Percentiles rank a stretch among this genome's conserved stretches.
Evolutionary conservation across 257 asterid species (phyloP).

Genomic region (Fraxinus quadrangulata): DNA sequence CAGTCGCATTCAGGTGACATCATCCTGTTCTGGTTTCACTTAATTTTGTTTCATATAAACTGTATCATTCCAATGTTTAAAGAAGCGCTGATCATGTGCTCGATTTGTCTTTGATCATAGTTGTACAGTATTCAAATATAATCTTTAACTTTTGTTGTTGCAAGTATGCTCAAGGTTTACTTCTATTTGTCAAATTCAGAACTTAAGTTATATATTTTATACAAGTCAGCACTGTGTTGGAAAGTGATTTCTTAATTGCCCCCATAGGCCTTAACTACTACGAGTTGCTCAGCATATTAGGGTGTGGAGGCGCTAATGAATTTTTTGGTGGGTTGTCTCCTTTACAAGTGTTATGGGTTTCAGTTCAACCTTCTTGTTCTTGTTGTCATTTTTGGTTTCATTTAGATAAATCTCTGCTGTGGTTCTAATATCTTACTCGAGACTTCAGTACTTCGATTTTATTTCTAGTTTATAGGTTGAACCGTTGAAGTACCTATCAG

Average conservation of each 20-base stretch:
- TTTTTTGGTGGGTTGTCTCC: not conserved
- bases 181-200: slow-evolving; percentile 16
- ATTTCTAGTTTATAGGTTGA: slow-evolving; percentile 18
- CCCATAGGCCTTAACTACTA: not conserved
- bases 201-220: slow-evolving; percentile 16
- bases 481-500: slow-evolving; percentile 7
- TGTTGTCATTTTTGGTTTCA: not conserved
- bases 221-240: slow-evolving; percentile 25
- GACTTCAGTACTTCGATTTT: slow-evolving; percentile 5
- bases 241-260: slow-evolving; percentile 10
- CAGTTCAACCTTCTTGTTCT: not conserved
- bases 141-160: slow-evolving; percentile 16
- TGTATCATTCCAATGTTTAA: not conserved
- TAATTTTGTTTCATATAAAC: not conserved
- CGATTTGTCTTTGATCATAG: slow-evolving; percentile 17
- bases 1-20: slow-evolving; percentile 78
- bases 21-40: not conserved
- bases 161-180: slow-evolving; percentile 9
- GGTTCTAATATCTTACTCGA: slow-evolving; percentile 12
- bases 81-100: slow-evolving; percentile 7
- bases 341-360: not conserved
- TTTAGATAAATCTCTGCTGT: slow-evolving; percentile 18
- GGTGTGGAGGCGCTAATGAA: slow-evolving; percentile 6
- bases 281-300: slow-evolving; percentile 21
- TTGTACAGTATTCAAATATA: slow-evolving; percentile 18